Base-by-base conservation (phyloP, 768 basidiomycete species). In the Cystobasidium onofrii region DNA sequence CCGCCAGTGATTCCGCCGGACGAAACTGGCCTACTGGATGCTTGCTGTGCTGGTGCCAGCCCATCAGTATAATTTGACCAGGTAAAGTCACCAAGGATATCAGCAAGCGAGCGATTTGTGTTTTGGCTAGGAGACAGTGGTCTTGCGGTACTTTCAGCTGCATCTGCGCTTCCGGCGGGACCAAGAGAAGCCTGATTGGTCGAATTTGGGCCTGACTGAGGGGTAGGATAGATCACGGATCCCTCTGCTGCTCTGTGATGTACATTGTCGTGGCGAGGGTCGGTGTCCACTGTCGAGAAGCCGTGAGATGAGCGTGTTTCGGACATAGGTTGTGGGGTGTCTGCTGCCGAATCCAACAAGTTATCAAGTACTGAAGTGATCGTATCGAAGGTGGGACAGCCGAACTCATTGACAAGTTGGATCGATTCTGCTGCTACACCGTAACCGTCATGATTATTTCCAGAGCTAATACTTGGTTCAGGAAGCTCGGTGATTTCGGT, bases 181-280 rank as follows among this genome's bases (percentile, higher is more conserved):
- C 33, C 15, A 27, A 29, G 27, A 20, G 57, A 60, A 4, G 57
- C 29, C 20, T 60, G 57, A 29, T 27, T 57, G 54, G 12, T 57
- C 3, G 34, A 55, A 29, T 15, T 33, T n/a, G 64, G 75, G 10
- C 18, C 65, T 15, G 64, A 27, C 27, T 18, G 20, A 1, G 27
- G 60, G 20, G 34, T 44, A 18, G 73, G 34, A 33, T 52, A 43
- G 31, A 29, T 46, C 31, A 25, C 65, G n/a, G n/a, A 60, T 52
- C 50, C 18, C 73, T 61, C 29, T 44, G 67, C 44, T 61, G 73
- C 44, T 75, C 63, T 60, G 61, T 57, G 61, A 39, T 39, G 43
- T 44, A 4, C n/a, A 3, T 50, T 50, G 6, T 50, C 46, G 3
- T 15, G 9, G 46, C 46, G 12, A 43, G 41, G 41, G 18, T 43